Evolutionary conservation across 306 rosid genomes (phyloP).

Genomic region (Pachyrhizus erosus): DNA sequence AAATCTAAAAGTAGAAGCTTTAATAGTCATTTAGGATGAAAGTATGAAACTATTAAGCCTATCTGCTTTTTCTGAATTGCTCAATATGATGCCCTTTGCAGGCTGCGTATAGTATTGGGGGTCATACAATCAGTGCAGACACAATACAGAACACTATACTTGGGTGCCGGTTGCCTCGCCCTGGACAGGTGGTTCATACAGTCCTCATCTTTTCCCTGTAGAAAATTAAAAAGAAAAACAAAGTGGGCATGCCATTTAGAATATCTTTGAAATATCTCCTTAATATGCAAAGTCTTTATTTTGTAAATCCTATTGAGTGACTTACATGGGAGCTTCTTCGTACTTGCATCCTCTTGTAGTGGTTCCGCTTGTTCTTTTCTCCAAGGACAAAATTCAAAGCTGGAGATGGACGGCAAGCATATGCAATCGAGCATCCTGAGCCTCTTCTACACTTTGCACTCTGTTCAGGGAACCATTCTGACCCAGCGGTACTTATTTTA

Average conservation of each 20-base stretch:
- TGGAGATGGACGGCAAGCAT: slow-evolving; percentile 80
- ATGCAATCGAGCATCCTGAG: slow-evolving; percentile 66
- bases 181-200: slow-evolving; percentile 74
- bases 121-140: slow-evolving; percentile 82
- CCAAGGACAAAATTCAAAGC: slow-evolving; percentile 68
- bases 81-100: slow-evolving; percentile 42
- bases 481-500: slow-evolving; percentile 75
- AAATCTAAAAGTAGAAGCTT: slow-evolving; percentile 27
- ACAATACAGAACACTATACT: slow-evolving; percentile 81
- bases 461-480: slow-evolving; percentile 93
- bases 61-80: slow-evolving; percentile 21
- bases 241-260: neutral
- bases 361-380: slow-evolving; percentile 79
- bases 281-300: neutral
- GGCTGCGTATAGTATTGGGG: slow-evolving; percentile 96
- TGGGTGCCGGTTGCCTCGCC: slow-evolving; percentile 86
- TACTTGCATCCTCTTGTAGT: slow-evolving; percentile 53
- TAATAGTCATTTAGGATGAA: slow-evolving; percentile 4
- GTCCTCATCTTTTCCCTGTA: neutral
- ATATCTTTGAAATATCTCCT: neutral
- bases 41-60: neutral
- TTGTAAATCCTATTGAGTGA: slow-evolving; percentile 15
- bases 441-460: slow-evolving; percentile 92
- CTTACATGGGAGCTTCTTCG: neutral
- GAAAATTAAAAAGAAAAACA: neutral